phyloP scores from a whole-genome alignment of 169 alveolate species.

The Prorocentrum cordatum region DNA sequence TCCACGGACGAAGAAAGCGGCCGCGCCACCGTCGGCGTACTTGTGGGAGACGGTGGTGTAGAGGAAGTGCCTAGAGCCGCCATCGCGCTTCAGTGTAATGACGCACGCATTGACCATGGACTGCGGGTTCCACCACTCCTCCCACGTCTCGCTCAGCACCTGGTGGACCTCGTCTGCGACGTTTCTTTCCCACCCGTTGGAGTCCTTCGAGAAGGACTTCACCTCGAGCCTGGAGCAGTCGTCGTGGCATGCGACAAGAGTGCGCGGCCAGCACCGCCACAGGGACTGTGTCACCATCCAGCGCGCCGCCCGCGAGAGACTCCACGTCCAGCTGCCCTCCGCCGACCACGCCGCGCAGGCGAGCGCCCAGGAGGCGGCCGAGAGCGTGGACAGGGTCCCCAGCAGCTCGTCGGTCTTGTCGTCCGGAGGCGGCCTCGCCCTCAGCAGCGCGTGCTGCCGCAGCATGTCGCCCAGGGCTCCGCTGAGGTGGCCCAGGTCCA shows the following conservation, averaged over 20 bases:
- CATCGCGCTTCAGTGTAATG: not conserved
- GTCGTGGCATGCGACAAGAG: not conserved
- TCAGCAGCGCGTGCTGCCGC: conserved; percentile 53
- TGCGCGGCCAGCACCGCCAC: not conserved
- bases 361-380: not conserved
- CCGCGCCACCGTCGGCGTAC: not conserved
- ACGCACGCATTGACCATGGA: not conserved
- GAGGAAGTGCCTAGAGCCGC: not conserved
- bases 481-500: not conserved
- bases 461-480: conserved; percentile 1
- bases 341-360: not conserved
- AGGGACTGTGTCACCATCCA: not conserved
- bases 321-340: not conserved
- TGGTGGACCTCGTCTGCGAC: not conserved
- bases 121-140: not conserved
- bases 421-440: not conserved
- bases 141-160: not conserved
- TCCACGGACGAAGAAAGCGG: not conserved
- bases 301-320: not conserved
- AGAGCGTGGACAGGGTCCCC: not conserved
- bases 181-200: not conserved
- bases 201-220: not conserved
- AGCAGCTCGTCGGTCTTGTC: not conserved
- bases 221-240: not conserved
- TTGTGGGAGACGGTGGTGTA: not conserved